Evolutionary conservation across 768 basidiomycete species (phyloP), one percentile per base, ranked within the genome.

Genomic region (Mrakia blollopis): DNA sequence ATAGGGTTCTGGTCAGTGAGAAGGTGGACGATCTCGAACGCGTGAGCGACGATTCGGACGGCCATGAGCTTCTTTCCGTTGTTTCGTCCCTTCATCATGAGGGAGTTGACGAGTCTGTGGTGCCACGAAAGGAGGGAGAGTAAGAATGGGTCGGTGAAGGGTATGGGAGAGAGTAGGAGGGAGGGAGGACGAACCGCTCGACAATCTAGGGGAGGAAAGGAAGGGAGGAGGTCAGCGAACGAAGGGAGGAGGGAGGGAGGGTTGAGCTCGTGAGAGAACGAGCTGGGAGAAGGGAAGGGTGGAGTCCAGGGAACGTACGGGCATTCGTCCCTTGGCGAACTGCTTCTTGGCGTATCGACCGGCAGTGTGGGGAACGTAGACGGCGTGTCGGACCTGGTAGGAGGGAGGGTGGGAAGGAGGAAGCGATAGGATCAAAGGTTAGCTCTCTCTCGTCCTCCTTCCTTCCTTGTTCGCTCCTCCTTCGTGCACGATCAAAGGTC

Each of bases 11-110:
- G 94, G 89, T 99, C 97, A 82, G 93, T 94, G 86, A 99, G 92
- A 85, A 99, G 94, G 88, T 98, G 92, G 87, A 98, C 95, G 85
- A 99, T 95, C 87, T 99, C 97, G 85, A 99, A 99, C 50, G 97
- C 92, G 86, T 99, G 97, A 78, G 94, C 92, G 83, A 99, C 97
- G 83, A 99, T 99, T 86, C 97, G 94, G 85, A 99, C 93, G 82
- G 97, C 91, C 85, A 99, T 86, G 84, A 98, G 90, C 87, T 98
- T 98, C 88, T 98, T 98, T 84, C 97, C 97, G 87, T 95, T 98
- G 91, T 98, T 99, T 86, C 97, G 94, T 79, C 97, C 97, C 87
- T 98, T 97, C 97, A 99, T 99, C 97, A 99, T 99, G 84, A 99
- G 86, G 85, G 94, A 96, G 80, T 78, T 32, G 80, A 98, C 97